These are phyloP conservation scores for Acacia crassicarpa DNA, from an alignment of 306 rosid species.

Conservation along the genomic window DNA sequence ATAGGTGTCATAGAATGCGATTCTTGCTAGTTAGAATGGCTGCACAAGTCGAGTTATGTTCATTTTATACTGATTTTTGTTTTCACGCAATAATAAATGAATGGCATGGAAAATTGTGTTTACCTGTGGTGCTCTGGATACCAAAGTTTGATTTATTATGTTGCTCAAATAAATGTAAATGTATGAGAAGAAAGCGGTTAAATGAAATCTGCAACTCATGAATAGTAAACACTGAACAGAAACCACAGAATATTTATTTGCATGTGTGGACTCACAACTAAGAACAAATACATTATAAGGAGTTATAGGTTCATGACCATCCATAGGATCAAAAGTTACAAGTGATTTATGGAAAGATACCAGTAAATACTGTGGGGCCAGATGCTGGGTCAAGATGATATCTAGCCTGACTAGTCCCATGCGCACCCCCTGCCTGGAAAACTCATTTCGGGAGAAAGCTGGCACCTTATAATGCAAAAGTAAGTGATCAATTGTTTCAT, in stretches of 20 bases:
- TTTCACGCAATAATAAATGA: not conserved
- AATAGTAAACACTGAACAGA: not conserved
- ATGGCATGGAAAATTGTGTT: not conserved
- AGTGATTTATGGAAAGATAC: not conserved
- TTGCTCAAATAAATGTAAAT: not conserved
- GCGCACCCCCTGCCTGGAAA: not conserved
- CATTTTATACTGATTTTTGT: not conserved
- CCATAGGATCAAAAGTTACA: not conserved
- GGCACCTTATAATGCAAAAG: not conserved
- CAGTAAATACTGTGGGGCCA: not conserved
- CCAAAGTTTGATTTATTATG: not conserved
- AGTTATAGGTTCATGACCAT: not conserved
- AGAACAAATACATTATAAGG: not conserved
- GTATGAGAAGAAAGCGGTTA: not conserved
- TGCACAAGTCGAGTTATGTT: not conserved
- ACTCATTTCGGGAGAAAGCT: not conserved
- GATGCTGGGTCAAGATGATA: not conserved
- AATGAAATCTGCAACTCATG: not conserved
- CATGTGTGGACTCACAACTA: not conserved
- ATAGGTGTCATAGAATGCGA: not conserved
- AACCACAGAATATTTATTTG: not conserved
- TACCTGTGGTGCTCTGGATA: not conserved
- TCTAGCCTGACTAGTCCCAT: not conserved
- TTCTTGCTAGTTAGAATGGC: not conserved
- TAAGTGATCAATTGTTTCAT: not conserved